Conservation (phyloP, 2,329 filamentous ascomycete species). For the Lanzia echinophila region DNA sequence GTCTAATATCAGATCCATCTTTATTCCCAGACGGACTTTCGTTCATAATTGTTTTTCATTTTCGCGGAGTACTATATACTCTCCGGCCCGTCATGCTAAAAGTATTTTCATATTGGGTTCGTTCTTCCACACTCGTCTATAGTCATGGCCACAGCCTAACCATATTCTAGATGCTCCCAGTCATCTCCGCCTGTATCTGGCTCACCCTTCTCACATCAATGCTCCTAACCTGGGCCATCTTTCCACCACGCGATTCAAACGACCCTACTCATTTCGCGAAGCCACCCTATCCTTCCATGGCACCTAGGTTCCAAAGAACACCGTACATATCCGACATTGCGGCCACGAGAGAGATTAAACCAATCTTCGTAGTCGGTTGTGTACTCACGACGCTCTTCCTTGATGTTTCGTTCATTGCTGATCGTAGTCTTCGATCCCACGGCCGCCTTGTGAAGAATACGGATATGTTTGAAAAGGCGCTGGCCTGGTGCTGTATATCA, state of each 20-base stretch:
- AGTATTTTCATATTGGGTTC: constrained; percentile 36
- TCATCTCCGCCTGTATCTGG: constrained; percentile 4
- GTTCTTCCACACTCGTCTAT: constrained; percentile 19
- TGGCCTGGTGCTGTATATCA: constrained; percentile 55
- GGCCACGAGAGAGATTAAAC: constrained; percentile 53
- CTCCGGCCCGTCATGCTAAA: background rate
- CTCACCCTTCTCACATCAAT: constrained; percentile 1
- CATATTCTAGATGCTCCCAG: constrained; percentile 5
- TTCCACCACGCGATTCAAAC: constrained; percentile 1
- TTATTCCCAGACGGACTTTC: background rate
- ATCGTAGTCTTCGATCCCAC: constrained; percentile 78
- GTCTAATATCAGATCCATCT: background rate
- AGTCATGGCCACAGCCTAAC: constrained; percentile 43
- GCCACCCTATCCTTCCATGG: constrained; percentile 57
- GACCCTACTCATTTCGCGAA: constrained; percentile 31
- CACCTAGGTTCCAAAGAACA: constrained; percentile 44
- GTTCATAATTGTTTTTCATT: background rate
- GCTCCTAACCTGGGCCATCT: background rate
- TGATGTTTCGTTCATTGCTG: constrained; percentile 70
- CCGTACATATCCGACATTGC: constrained; percentile 68
- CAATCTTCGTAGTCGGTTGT: constrained; percentile 70
- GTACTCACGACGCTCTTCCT: constrained; percentile 70
- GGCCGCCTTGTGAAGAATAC: constrained; percentile 73
- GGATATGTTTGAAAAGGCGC: constrained; percentile 53
- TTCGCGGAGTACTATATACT: background rate